phyloP scores from a whole-genome alignment of 2,329 filamentous ascomycete species.

The Botrytis fabae region DNA sequence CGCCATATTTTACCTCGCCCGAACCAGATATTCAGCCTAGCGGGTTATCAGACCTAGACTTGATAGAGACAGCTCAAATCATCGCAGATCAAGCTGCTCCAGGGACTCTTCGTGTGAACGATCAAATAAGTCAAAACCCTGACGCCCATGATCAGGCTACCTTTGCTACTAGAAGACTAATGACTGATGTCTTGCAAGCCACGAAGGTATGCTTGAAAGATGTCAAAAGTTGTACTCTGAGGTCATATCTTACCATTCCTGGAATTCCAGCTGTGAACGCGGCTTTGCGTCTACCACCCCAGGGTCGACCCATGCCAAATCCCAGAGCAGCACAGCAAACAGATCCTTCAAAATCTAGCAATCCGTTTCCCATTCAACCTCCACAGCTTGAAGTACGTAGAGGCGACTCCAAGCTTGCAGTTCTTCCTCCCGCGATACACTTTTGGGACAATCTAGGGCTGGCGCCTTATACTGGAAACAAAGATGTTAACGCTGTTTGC shows the following conservation, averaged over 20 bases:
- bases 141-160: constrained; percentile 24
- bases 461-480: constrained; percentile 67
- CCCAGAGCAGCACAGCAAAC: constrained; percentile 28
- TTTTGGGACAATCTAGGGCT: constrained; percentile 85
- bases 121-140: constrained; percentile 18
- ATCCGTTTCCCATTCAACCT: constrained; percentile 62
- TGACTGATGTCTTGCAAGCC: constrained; percentile 50
- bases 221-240: constrained; percentile 47
- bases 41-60: constrained; percentile 54
- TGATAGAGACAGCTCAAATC: constrained; percentile 67
- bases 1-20: constrained; percentile 59
- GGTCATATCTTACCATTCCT: constrained; percentile 56
- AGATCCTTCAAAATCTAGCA: constrained; percentile 47
- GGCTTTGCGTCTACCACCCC: constrained; percentile 48
- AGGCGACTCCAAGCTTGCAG: constrained; percentile 66
- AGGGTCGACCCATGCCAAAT: constrained; percentile 34
- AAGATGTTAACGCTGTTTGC: constrained; percentile 70
- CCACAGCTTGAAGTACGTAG: constrained; percentile 74
- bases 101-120: constrained; percentile 45
- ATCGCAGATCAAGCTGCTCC: constrained; percentile 69
- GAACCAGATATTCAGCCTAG: constrained; percentile 47
- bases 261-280: constrained; percentile 57
- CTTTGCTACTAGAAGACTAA: constrained; percentile 34
- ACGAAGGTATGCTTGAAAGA: constrained; percentile 48
- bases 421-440: constrained; percentile 70